Base-by-base conservation (phyloP, 345 rosid species). In the Abelmoschus esculentus region DNA sequence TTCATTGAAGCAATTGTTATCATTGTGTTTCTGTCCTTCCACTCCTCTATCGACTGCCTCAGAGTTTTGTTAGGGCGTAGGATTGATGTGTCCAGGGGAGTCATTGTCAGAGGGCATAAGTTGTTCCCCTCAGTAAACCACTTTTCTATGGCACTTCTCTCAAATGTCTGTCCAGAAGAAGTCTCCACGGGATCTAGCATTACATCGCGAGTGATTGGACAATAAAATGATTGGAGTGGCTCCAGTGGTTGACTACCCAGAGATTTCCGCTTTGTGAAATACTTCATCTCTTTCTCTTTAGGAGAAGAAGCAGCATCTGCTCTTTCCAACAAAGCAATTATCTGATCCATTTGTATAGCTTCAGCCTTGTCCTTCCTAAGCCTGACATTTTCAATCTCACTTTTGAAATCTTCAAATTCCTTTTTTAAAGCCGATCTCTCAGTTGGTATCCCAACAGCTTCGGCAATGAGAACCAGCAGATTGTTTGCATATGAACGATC, bases 111-210 rank as follows among this genome's bases (percentile, higher is more conserved):
- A 61, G 93, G 93, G 77, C 93, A 88, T 58, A 70, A 53, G 22
- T 70, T 80, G 80, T 76, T 84, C 58, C 90, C 93, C 53, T 80
- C 86, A 44, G 82, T 77, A 77, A 88, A 74, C 93, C 93, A 88
- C 69, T 83, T 86, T 71, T 81, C 81, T 56, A 88, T 88, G 38
- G 90, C 90, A 70, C 75, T 79, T 73, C 87, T 80, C 75, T 88
- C 93, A 80, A 86, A 88, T 61, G 90, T 88, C 76, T 86, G 90
- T 60, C 93, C 90, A 17, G 93, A 86, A 49, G 89, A 86, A 64
- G 86, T 88, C 78, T 88, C 93, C 69, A 88, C 93, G 49, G 93
- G 93, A 61, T 88, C 90, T 72, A 73, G 78, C 93, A 88, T 86
- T 61, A 86, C 87, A 47, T 88, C 90, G 49, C 73, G 77, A 40